phyloP scores from a whole-genome alignment of 345 rosid species.

The Brassica cretica region DNA sequence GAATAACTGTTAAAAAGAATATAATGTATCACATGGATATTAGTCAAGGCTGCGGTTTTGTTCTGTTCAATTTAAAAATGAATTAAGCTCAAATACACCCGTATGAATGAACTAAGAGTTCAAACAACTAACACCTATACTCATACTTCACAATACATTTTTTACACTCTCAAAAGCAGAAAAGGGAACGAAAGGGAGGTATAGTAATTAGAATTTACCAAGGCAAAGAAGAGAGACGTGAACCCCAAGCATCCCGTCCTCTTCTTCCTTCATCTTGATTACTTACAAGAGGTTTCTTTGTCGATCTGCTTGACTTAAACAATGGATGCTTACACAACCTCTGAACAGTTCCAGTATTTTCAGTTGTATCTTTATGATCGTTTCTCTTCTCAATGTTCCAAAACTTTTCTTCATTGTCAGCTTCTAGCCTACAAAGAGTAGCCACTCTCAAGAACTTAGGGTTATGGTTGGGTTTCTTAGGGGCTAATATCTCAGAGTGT shows the following conservation, averaged over 20 bases:
- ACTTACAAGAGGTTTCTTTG: constrained; percentile 64
- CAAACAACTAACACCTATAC: constrained; percentile 34
- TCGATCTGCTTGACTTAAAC: constrained; percentile 61
- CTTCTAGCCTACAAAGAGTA: constrained; percentile 51
- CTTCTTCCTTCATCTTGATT: constrained; percentile 48
- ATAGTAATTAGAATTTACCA: constrained; percentile 25
- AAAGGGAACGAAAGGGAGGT: not conserved
- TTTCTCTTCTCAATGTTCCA: constrained; percentile 42
- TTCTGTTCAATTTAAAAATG: not conserved
- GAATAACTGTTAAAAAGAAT: not conserved
- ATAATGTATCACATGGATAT: not conserved
- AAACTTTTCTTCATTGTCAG: constrained; percentile 43
- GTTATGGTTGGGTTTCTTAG: constrained; percentile 19
- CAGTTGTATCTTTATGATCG: constrained; percentile 48
- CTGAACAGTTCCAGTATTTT: constrained; percentile 54
- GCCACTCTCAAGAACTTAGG: constrained; percentile 49
- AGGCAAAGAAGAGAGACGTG: constrained; percentile 41
- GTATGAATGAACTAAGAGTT: not conserved
- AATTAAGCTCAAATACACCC: not conserved
- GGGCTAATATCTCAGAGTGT: constrained; percentile 7
- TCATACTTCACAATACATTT: constrained; percentile 19
- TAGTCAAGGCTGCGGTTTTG: not conserved
- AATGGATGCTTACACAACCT: constrained; percentile 68
- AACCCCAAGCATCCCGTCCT: constrained; percentile 48
- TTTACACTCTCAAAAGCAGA: constrained; percentile 28